Base-by-base conservation (phyloP, 345 rosid genomes). In the Erysimum cheiranthoides region DNA sequence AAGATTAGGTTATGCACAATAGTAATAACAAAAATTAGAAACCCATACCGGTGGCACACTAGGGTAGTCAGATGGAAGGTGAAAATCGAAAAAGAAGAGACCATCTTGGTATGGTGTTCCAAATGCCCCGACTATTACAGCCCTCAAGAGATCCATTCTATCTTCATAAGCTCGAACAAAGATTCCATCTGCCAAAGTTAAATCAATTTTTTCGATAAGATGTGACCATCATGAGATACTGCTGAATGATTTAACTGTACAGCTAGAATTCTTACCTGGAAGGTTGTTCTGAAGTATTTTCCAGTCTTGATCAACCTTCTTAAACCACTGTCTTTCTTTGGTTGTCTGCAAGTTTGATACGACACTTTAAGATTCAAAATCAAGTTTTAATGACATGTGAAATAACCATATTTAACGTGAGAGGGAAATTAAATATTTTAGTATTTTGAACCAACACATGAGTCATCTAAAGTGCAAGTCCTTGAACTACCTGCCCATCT, bases 31-130 rank as follows among this genome's bases (percentile, higher is more conserved):
- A 18, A 60, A 56, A 49, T 31, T 18, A 73, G 73, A 17, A 73
- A 66, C 42, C 43, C 87, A 76, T 84, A 96, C 99, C 68, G 88
- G 99, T 65, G 99, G 99, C 42, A 85, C 92, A 83, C 82, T 82
- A 18, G 97, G 97, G 80, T 96, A 93, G 35, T 89, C 93, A 14
- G 90, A 84, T 12, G 97, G 96, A 75, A 93, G 93, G 71, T 88
- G 92, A 79, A 96, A 93, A 85, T 96, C 98, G 53, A 96, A 96
- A 81, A 93, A 91, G 85, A 96, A 96, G 38, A 96, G 90, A 73
- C 99, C 98, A 75, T 96, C 99, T 81, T 96, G 99, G 81, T 96
- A 96, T 43, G 99, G 99, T 38, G 99, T 91, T 66, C 98, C 99
- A 74, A 82, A 91, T 49, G 99, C 95, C 73, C 99, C 99, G 6